These are phyloP conservation scores for Aspergillus cristatus DNA, from an alignment of 495 filamentous ascomycete species.

Conservation along the genomic window DNA sequence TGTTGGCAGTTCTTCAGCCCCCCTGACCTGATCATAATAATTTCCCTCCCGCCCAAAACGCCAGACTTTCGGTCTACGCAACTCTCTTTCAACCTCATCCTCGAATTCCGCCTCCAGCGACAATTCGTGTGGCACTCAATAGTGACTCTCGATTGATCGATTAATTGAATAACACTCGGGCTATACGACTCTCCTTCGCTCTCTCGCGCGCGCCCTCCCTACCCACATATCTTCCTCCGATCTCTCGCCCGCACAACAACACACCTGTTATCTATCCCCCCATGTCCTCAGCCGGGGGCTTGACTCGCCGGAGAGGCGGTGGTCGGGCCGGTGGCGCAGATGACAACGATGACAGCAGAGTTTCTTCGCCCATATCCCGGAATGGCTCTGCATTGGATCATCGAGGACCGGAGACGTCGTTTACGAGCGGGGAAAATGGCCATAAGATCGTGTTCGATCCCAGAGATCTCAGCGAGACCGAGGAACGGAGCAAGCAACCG, in stretches of 20 bases:
- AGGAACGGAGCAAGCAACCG: slow-evolving; percentile 93
- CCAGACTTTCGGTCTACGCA: slow-evolving; percentile 24
- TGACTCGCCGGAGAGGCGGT: slow-evolving; percentile 68
- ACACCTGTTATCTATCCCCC: slow-evolving; percentile 13
- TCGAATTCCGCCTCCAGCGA: slow-evolving; percentile 7
- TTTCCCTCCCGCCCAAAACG: slow-evolving; percentile 23
- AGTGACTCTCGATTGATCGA: no score
- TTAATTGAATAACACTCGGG: no score
- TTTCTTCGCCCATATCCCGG: slow-evolving; percentile 58
- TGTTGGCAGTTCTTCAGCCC: neutral
- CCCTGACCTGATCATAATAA: slow-evolving; percentile 1
- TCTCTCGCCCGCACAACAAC: neutral
- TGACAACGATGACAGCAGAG: slow-evolving; percentile 57
- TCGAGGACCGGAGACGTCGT: slow-evolving; percentile 74
- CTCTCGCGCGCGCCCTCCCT: slow-evolving; percentile 4
- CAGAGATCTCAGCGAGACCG: slow-evolving; percentile 92
- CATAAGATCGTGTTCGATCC: slow-evolving; percentile 99
- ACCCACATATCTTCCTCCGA: slow-evolving; percentile 11
- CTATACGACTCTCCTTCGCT: no score
- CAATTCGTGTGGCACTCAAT: neutral
- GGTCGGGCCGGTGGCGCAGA: slow-evolving; percentile 47
- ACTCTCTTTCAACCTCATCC: slow-evolving; percentile 7
- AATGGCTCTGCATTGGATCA: slow-evolving; percentile 51
- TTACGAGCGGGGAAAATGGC: slow-evolving; percentile 88
- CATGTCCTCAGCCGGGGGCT: slow-evolving; percentile 61